phyloP scores from a whole-genome alignment of 2,329 filamentous ascomycete genomes.

The Orbilia brochopaga region DNA sequence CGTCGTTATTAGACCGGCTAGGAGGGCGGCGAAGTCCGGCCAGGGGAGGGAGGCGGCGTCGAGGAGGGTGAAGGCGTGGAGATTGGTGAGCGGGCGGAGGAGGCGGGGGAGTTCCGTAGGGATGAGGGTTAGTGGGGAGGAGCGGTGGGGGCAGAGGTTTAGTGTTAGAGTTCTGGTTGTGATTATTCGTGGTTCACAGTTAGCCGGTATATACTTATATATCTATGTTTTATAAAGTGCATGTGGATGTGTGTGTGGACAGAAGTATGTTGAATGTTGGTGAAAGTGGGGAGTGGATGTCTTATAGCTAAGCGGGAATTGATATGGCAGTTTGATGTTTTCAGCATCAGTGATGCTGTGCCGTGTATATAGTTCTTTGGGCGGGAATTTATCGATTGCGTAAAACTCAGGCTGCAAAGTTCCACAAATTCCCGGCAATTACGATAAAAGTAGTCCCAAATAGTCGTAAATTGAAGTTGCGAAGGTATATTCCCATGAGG shows the following conservation, averaged over 20 bases:
- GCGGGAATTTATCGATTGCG: no score
- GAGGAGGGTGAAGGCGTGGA: conserved; percentile 28
- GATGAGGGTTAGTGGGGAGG: conserved; percentile 9
- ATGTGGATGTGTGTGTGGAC: background rate
- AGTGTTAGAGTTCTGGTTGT: conserved; percentile 18
- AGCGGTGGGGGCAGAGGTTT: conserved; percentile 21
- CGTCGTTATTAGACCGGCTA: conserved; percentile 40
- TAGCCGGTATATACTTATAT: no score
- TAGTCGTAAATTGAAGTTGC: no score
- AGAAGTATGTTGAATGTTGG: conserved; percentile 10
- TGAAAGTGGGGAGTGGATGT: no score
- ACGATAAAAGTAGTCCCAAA: no score
- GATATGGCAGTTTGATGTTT: no score
- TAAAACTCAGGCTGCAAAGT: no score
- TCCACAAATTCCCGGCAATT: no score
- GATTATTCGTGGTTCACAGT: background rate
- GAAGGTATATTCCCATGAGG: no score
- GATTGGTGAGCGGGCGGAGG: conserved; percentile 30
- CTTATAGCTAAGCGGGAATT: no score
- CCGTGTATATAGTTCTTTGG: no score
- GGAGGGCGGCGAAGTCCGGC: conserved; percentile 29
- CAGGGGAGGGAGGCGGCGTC: conserved; percentile 37
- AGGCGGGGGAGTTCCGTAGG: conserved; percentile 31
- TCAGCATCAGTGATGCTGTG: no score
- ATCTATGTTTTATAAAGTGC: background rate